Percentiles rank a stretch among this genome's conserved stretches.
phyloP scores from a whole-genome alignment of 139 green algal genomes.

The Chlorella sp. region DNA sequence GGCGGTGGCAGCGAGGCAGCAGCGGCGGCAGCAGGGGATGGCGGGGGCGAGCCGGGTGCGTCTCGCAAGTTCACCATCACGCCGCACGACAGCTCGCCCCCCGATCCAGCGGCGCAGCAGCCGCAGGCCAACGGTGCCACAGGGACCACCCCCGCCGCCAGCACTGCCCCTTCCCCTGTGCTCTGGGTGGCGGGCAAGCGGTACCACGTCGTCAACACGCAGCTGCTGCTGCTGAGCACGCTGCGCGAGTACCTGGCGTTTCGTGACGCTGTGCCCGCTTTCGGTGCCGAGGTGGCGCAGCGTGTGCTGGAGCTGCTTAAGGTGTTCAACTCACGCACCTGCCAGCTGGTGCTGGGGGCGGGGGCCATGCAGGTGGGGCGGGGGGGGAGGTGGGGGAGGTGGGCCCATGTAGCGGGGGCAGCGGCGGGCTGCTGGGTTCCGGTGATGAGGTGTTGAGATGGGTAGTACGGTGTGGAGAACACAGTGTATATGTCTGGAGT shows the following conservation, averaged over 20 bases:
- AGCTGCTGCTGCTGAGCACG: conserved; percentile 73
- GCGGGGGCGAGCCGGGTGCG: background rate
- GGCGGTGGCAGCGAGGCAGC: background rate
- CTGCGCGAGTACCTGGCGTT: conserved; percentile 66
- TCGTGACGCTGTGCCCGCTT: conserved; percentile 48
- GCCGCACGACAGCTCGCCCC: background rate
- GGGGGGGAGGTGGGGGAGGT: background rate
- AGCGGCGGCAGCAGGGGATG: background rate
- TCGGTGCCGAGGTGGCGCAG: conserved; percentile 70
- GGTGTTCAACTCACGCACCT: conserved; percentile 88
- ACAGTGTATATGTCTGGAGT: too few species aligned
- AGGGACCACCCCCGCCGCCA: background rate
- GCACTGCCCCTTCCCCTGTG: background rate
- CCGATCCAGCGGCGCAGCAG: background rate
- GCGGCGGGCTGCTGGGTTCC: too few species aligned
- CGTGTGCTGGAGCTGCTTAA: conserved; percentile 84
- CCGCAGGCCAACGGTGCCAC: background rate
- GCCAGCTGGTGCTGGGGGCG: conserved; percentile 91
- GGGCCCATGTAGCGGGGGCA: too few species aligned
- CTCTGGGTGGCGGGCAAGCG: conserved; percentile 50
- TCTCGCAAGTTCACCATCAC: conserved; percentile 45
- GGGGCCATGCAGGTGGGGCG: conserved; percentile 82
- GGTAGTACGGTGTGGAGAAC: too few species aligned
- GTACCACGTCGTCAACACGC: conserved; percentile 71
- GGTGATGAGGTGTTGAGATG: too few species aligned